phyloP scores from a whole-genome alignment of 108 stramenopile species.

The Cyclotella choctawhatcheeana region DNA sequence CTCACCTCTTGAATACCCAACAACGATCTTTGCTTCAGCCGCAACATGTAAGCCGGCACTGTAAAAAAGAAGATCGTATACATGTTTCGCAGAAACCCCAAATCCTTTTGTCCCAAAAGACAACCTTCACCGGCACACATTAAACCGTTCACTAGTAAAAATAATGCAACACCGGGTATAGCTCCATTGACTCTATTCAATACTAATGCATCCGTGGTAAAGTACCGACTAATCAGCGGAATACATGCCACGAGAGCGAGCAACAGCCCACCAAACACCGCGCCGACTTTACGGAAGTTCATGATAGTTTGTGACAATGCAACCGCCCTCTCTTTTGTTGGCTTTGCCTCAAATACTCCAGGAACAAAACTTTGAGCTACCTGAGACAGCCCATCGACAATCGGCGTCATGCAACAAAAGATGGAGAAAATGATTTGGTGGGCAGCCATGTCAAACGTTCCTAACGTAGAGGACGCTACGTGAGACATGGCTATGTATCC shows the following conservation, averaged over 20 bases:
- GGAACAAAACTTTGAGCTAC: constrained; percentile 87
- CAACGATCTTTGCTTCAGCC: constrained; percentile 69
- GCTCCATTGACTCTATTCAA: constrained; percentile 62
- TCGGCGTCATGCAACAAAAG: constrained; percentile 79
- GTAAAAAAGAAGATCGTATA: constrained; percentile 73
- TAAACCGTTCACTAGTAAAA: constrained; percentile 66
- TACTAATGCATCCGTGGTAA: constrained; percentile 79
- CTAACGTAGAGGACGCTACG: constrained; percentile 73
- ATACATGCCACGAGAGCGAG: constrained; percentile 58
- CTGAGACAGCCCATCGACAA: constrained; percentile 76
- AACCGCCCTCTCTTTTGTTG: constrained; percentile 50
- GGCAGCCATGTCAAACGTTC: constrained; percentile 79
- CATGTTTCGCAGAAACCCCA: constrained; percentile 70
- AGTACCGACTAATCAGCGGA: constrained; percentile 67
- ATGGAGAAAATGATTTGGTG: constrained; percentile 81
- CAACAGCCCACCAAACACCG: constrained; percentile 64
- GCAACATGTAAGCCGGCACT: constrained; percentile 79
- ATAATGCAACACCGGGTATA: constrained; percentile 68
- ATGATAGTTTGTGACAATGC: constrained; percentile 58
- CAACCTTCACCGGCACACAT: constrained; percentile 78
- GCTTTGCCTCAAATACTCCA: constrained; percentile 51
- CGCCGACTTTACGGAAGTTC: constrained; percentile 79
- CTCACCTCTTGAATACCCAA: constrained; percentile 55
- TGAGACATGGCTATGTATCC: constrained; percentile 87
- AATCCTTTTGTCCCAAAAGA: constrained; percentile 82